A percentile compares a stretch with the other conserved stretches of the same genome.
Conservation (phyloP, 2,329 filamentous ascomycete genomes). For the Huntiella decipiens region DNA sequence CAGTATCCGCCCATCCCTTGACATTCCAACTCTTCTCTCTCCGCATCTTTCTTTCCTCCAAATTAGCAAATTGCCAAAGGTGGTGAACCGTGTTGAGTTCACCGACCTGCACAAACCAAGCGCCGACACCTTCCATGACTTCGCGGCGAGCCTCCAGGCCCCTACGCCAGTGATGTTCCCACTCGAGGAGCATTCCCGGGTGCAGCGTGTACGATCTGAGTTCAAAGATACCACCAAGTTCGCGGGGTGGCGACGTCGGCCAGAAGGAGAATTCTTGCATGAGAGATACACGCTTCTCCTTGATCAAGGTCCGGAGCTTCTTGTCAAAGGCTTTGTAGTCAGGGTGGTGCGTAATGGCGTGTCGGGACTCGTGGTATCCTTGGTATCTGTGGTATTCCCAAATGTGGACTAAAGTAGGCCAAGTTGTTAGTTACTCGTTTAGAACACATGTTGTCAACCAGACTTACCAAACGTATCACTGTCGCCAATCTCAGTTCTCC, state of each 20-base stretch:
- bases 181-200: conserved; percentile 88
- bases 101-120: conserved; percentile 97
- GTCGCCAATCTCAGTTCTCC: conserved; percentile 93
- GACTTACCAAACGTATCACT: conserved; percentile 81
- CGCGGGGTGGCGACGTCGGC: conserved; percentile 80
- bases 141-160: conserved; percentile 79
- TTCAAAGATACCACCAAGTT: conserved; percentile 86
- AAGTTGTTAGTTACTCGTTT: not conserved
- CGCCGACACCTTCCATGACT: conserved; percentile 96
- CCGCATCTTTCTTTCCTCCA: conserved; percentile 78
- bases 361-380: conserved; percentile 81
- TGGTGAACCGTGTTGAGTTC: conserved; percentile 96
- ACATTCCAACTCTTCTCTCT: conserved; percentile 91
- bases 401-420: conserved; percentile 59
- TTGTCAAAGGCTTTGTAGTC: conserved; percentile 69
- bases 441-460: not conserved
- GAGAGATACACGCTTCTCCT: conserved; percentile 66
- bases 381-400: conserved; percentile 98
- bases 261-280: conserved; percentile 99
- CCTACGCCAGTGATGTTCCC: conserved; percentile 95
- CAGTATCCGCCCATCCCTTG: conserved; percentile 90
- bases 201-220: conserved; percentile 91
- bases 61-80: conserved; percentile 93
- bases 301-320: conserved; percentile 72
- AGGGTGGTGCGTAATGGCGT: conserved; percentile 65